Evolutionary conservation across 495 filamentous ascomycete genomes (phyloP).

Genomic region (Polyplosphaeria fusca): DNA sequence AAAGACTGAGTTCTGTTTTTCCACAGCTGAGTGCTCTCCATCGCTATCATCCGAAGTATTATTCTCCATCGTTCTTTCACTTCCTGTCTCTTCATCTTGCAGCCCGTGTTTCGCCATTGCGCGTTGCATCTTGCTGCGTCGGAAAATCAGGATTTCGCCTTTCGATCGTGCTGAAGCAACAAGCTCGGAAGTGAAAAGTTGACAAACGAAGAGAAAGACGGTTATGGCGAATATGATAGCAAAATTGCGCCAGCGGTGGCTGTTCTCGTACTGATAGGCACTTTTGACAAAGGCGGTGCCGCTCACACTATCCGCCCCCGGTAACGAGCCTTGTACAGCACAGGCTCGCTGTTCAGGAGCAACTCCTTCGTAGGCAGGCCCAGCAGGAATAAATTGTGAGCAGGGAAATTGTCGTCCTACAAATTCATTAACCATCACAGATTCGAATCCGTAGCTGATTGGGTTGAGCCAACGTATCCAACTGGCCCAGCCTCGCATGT

Average conservation of each 20-base stretch:
- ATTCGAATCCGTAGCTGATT: conserved; percentile 26
- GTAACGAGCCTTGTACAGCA: conserved; percentile 1
- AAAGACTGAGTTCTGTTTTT: conserved; percentile 46
- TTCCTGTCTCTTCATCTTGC: conserved; percentile 40
- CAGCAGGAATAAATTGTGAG: conserved; percentile 15
- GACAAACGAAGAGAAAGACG: conserved; percentile 34
- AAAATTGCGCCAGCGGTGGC: conserved; percentile 23
- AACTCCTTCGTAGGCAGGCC: conserved; percentile 2
- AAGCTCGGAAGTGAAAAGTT: conserved; percentile 48
- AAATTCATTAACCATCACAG: conserved; percentile 29
- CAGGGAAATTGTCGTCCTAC: conserved; percentile 16
- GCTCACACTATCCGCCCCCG: background rate
- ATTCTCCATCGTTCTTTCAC: conserved; percentile 5
- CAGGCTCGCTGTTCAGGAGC: conserved; percentile 4
- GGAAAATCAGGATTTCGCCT: conserved; percentile 55
- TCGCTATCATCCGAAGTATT: conserved; percentile 39
- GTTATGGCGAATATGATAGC: conserved; percentile 24
- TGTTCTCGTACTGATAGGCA: conserved; percentile 8
- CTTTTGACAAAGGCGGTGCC: conserved; percentile 6
- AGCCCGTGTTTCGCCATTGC: conserved; percentile 41
- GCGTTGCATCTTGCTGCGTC: conserved; percentile 52
- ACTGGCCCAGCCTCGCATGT: conserved; percentile 56
- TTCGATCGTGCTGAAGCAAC: conserved; percentile 51
- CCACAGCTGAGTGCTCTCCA: conserved; percentile 45
- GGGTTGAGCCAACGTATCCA: conserved; percentile 30